These are phyloP conservation scores for Phialophora chinensis DNA, from an alignment of 2,329 filamentous ascomycete species.

Conservation along the genomic window DNA sequence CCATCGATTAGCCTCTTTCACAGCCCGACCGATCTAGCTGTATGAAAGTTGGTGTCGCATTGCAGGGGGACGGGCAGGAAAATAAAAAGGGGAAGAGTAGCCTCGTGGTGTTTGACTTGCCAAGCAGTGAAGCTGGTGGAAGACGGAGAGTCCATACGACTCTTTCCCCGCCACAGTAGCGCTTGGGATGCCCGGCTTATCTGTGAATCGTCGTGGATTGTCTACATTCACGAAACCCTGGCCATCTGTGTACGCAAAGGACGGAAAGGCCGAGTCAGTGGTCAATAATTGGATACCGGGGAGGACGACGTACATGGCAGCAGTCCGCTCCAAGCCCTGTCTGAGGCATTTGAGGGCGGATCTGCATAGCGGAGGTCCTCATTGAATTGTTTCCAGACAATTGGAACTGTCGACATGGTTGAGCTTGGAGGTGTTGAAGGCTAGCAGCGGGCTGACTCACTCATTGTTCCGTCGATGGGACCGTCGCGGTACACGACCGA, in stretches of 20 bases:
- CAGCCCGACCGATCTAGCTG: background rate
- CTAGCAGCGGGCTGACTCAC: background rate
- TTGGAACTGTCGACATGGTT: constrained; percentile 3
- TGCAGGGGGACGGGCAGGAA: too few relatives aligned
- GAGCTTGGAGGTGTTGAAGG: background rate
- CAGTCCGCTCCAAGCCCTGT: constrained; percentile 2
- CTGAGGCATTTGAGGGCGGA: background rate
- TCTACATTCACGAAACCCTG: constrained; percentile 11
- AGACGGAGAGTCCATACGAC: constrained; percentile 9
- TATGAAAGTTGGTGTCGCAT: too few relatives aligned
- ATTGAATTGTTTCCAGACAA: constrained; percentile 6
- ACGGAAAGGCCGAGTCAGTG: background rate
- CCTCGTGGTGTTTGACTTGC: background rate
- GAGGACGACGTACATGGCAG: background rate
- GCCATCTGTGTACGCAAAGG: background rate
- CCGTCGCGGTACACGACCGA: background rate
- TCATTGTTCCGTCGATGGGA: constrained; percentile 1
- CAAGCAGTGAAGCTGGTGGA: constrained; percentile 10
- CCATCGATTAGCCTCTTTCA: background rate
- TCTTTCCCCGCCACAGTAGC: constrained; percentile 6
- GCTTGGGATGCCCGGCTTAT: constrained; percentile 1
- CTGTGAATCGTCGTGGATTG: constrained; percentile 1
- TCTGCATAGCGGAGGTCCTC: background rate
- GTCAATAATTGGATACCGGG: background rate
- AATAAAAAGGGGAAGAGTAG: background rate